Evolutionary conservation across 2,329 filamentous ascomycete genomes (phyloP).

Genomic region (Sclerotinia borealis): DNA sequence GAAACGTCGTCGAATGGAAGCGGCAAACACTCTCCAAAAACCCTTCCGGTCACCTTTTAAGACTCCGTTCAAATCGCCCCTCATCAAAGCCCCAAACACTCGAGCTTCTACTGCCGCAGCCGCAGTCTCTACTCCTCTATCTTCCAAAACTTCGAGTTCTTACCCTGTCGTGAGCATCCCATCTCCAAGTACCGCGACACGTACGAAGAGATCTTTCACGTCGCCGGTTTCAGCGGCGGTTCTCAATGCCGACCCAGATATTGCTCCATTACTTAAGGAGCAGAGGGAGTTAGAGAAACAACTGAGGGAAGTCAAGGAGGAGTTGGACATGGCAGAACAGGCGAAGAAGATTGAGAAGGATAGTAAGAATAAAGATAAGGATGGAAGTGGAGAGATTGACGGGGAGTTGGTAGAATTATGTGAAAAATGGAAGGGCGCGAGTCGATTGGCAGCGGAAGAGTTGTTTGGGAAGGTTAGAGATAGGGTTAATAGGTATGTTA

Average conservation of each 20-base stretch:
- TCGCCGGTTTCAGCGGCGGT: slow-evolving; percentile 32
- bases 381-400: slow-evolving; percentile 45
- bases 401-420: slow-evolving; percentile 51
- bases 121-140: slow-evolving; percentile 4
- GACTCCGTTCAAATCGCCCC: slow-evolving; percentile 34
- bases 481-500: slow-evolving; percentile 43
- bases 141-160: slow-evolving; percentile 5
- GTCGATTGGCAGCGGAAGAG: slow-evolving; percentile 60
- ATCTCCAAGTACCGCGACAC: slow-evolving; percentile 6
- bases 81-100: slow-evolving; percentile 16
- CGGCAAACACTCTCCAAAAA: slow-evolving; percentile 55
- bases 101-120: slow-evolving; percentile 9
- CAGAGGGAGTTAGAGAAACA: slow-evolving; percentile 33
- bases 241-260: slow-evolving; percentile 30
- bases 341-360: slow-evolving; percentile 44
- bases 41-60: slow-evolving; percentile 68
- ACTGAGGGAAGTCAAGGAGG: slow-evolving; percentile 28
- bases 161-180: slow-evolving; percentile 8
- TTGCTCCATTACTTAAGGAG: slow-evolving; percentile 28
- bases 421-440: slow-evolving; percentile 54
- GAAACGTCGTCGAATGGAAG: slow-evolving; percentile 59
- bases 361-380: slow-evolving; percentile 29
- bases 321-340: slow-evolving; percentile 47
- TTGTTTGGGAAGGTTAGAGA: slow-evolving; percentile 56
- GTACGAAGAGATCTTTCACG: slow-evolving; percentile 22